These are phyloP conservation scores for Neopestalotiopsis clavispora DNA, from an alignment of 2,329 filamentous ascomycete genomes.

Conservation along the genomic window DNA sequence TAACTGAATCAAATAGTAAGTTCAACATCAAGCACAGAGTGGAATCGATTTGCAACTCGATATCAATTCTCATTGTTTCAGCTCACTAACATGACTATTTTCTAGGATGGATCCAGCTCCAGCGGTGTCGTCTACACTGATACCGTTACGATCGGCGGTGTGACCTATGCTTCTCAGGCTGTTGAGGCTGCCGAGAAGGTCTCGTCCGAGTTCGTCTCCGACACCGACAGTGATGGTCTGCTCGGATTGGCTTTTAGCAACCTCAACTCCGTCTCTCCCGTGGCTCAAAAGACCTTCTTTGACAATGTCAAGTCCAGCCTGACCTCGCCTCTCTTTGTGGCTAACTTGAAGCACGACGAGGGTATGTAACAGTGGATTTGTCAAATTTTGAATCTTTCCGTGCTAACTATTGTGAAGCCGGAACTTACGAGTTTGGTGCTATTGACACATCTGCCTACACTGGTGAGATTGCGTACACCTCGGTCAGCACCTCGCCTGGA, in stretches of 20 bases:
- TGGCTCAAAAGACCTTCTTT: constrained; percentile 28
- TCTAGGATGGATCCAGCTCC: constrained; percentile 24
- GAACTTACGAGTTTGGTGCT: constrained; percentile 44
- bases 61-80: too few relatives aligned
- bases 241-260: constrained; percentile 28
- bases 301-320: constrained; percentile 27
- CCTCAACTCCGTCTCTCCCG: constrained; percentile 25
- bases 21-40: too few relatives aligned
- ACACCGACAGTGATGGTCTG: constrained; percentile 27
- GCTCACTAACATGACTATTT: too few relatives aligned
- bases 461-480: constrained; percentile 60
- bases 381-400: background rate
- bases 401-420: constrained; percentile 24
- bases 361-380: background rate
- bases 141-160: constrained; percentile 25
- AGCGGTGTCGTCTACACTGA: constrained; percentile 35
- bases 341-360: constrained; percentile 26
- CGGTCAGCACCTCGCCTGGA: constrained; percentile 59
- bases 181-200: constrained; percentile 27
- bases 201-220: constrained; percentile 27
- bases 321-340: constrained; percentile 28
- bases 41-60: too few relatives aligned
- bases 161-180: constrained; percentile 23
- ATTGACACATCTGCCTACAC: constrained; percentile 63
- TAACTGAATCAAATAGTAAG: too few relatives aligned